Conservation (phyloP, 1,139 yeast genomes). For the Hyphopichia fennica region DNA sequence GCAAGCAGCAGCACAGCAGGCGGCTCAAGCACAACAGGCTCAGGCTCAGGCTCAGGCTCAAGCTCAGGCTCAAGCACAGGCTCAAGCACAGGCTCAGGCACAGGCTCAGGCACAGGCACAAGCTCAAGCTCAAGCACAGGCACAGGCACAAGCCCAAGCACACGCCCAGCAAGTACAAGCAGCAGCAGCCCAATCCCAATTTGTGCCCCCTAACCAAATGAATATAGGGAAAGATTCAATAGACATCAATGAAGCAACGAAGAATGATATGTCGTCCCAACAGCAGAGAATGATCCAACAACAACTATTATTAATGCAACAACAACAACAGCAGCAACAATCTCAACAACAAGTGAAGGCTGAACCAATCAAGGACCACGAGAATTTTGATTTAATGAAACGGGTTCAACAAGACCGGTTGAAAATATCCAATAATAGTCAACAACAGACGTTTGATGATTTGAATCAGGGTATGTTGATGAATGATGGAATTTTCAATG, state of each 20-base stretch:
- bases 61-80: slow-evolving; percentile 4
- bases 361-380: slow-evolving; percentile 3
- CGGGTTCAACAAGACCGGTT: slow-evolving; percentile 14
- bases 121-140: slow-evolving; percentile 8
- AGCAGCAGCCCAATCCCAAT: slow-evolving; percentile 4
- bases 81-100: slow-evolving; percentile 4
- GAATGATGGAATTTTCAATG: neutral
- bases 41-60: slow-evolving; percentile 7
- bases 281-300: slow-evolving; percentile 6
- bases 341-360: no score
- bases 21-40: slow-evolving; percentile 3
- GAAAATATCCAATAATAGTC: neutral
- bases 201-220: neutral
- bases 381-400: slow-evolving; percentile 2
- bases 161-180: slow-evolving; percentile 5
- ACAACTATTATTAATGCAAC: slow-evolving; percentile 4
- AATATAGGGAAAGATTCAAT: neutral
- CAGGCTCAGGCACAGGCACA: slow-evolving; percentile 9
- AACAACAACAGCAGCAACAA: slow-evolving; percentile 10
- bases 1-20: slow-evolving; percentile 7
- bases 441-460: no score
- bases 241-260: slow-evolving; percentile 1
- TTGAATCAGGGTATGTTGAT: neutral
- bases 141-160: slow-evolving; percentile 6
- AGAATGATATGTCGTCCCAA: slow-evolving; percentile 7